Conservation (phyloP, 805 yeast species). For the Candida takata region DNA sequence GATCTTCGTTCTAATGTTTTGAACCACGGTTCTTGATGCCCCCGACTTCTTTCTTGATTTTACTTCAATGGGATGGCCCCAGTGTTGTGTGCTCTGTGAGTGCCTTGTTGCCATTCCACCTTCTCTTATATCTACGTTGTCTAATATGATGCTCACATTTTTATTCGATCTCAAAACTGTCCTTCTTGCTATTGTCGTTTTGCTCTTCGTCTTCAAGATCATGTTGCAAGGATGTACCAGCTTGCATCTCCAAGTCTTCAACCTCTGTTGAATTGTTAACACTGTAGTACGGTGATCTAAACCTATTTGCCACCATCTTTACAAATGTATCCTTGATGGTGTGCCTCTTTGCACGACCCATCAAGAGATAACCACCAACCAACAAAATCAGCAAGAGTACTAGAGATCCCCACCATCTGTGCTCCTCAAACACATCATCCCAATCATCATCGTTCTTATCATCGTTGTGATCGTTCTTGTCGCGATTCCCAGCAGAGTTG, state of each 20-base stretch:
- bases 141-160: not conserved
- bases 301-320: constrained; percentile 6
- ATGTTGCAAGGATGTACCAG: not conserved
- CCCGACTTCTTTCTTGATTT: no score
- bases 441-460: constrained; percentile 33
- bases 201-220: constrained; percentile 4
- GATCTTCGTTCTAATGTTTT: no score
- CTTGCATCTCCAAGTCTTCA: constrained; percentile 17
- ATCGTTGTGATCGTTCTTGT: constrained; percentile 20
- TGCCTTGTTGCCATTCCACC: no score
- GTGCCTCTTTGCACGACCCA: constrained; percentile 27
- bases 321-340: constrained; percentile 12
- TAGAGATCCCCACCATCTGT: constrained; percentile 32
- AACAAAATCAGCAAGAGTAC: constrained; percentile 26
- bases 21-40: no score
- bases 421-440: constrained; percentile 27
- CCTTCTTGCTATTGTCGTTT: constrained; percentile 1
- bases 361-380: constrained; percentile 27
- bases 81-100: no score
- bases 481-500: constrained; percentile 21
- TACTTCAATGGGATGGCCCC: no score
- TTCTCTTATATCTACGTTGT: no score
- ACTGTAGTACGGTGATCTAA: constrained; percentile 4
- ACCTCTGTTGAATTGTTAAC: constrained; percentile 2
- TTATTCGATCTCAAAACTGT: constrained; percentile 8